Evolutionary conservation across 192 early-diverging fungal genomes (phyloP), one percentile per base, ranked within the genome.

Genomic region (Rhizoclosmatium sp.): DNA sequence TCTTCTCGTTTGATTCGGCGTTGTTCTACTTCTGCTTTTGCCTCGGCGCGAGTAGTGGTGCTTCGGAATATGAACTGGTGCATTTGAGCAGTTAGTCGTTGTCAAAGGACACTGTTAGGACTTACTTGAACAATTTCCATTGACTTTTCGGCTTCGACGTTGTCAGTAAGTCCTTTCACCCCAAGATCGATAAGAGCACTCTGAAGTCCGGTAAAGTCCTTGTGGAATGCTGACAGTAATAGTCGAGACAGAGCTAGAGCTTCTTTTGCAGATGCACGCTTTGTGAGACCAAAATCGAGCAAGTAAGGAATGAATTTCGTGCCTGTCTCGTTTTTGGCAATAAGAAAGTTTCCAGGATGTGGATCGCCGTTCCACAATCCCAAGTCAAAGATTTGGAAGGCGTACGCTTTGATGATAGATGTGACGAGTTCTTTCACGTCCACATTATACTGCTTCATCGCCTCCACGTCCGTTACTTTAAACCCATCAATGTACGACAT

Each of bases 211-310:
- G 78, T 46, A 40, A 67, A 82, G 54, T 82, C 82, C 71, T 82
- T 64, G 14, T 77, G 31, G 47, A 59, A 31, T 5, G 77, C 81
- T 23, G 82, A 65, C 7, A 82, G 65, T 19, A 82, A 51, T 3
- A 82, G 82, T 7, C 66, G 47, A 2, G 79, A 82, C 3, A 82
- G 42, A 40, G 71, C 82, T 4, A 80, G 46, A 41, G 39, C 61
- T 56, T 82, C 82, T n/a, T n/a, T 3, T 4, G 58, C 2, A 7
- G 78, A 70, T 12, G 79, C 80, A 19, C 79, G 79, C 58, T 81
- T 82, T 14, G 82, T 82, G 4, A 82, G 59, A 46, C 82, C 82
- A 65, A 82, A 82, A 59, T 82, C 82, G 41, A 82, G 74, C 19
- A 82, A 73, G 31, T 79, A 59, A 16, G 78, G 80, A 51, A 78